Evolutionary conservation across 2,329 filamentous ascomycete genomes (phyloP), one percentile per base, ranked within the genome.

Genomic region (Domatiomyces catenatus): DNA sequence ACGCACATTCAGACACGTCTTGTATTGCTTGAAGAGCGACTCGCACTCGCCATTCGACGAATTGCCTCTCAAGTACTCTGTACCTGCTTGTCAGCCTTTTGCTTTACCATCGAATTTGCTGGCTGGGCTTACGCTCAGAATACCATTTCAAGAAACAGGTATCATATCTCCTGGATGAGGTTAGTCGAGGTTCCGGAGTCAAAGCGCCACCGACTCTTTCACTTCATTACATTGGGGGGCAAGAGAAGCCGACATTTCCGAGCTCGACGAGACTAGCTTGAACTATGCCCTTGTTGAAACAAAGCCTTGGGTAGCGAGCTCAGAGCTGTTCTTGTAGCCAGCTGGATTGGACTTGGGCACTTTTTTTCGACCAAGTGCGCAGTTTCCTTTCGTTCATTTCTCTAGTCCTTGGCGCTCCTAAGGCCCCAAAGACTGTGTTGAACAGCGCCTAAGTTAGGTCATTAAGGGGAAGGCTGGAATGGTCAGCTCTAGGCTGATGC

Each of bases 71-170:
- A 98, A 79, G 63, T 94, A 98, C 68, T 95, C 92, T 92, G 57
- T 32, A 12, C 19, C n/a, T 47, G 44, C 43, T 42, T 42, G 18
- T 54, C 46, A 56, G 48, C 32, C 20, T 32, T 42, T 44, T n/a
- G n/a, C 48, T 36, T 17, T 17, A 19, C 8, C 39, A 18, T 48
- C 28, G 26, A 12, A 12, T 36, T 46, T 46, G 15, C 50, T 57
- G 22, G 15, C 32, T 17, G 24, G 48, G 49, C 83, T 52, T 74
- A 95, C 92, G 96, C 70, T 98, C 92, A 64, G 89, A 95, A 68
- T 98, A 98, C 92, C 92, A 98, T 70, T 94, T 96, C 57, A 98
- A 72, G 66, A 98, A 98, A 71, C 92, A 98, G 48, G 84, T 89
- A 67, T 98, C 92, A 65, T 98, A 98, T 61, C 83, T 86, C 66